phyloP scores from a whole-genome alignment of 352 stramenopile species.

The Bremia lactucae region DNA sequence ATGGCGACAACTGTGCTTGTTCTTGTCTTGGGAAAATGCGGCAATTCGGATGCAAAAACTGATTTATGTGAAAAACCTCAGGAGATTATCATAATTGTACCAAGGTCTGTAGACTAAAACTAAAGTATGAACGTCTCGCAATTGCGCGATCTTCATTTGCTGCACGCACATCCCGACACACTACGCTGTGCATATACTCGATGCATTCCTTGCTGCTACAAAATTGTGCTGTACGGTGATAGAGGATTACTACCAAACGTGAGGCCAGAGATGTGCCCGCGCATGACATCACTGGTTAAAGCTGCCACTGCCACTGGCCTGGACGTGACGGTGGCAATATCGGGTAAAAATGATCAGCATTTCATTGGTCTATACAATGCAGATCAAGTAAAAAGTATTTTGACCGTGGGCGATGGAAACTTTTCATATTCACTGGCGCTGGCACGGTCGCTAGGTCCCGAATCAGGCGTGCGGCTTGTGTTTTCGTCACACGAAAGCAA shows the following conservation, averaged over 20 bases:
- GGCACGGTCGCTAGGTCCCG: slow-evolving; percentile 36
- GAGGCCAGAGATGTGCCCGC: slow-evolving; percentile 63
- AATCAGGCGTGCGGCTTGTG: slow-evolving; percentile 44
- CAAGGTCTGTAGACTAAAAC: no score
- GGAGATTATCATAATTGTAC: no score
- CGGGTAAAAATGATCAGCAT: slow-evolving; percentile 1
- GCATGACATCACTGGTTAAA: slow-evolving; percentile 20
- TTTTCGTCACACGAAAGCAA: slow-evolving; percentile 89
- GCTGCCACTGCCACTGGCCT: slow-evolving; percentile 1
- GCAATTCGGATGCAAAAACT: slow-evolving; percentile 4
- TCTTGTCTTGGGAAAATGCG: not conserved
- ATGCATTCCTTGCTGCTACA: slow-evolving; percentile 84
- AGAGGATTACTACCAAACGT: slow-evolving; percentile 56
- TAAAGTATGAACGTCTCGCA: slow-evolving; percentile 6
- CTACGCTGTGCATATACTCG: slow-evolving; percentile 53
- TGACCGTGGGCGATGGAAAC: slow-evolving; percentile 94
- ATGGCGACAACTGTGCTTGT: slow-evolving; percentile 42
- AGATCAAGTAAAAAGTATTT: slow-evolving; percentile 33
- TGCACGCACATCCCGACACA: slow-evolving; percentile 58
- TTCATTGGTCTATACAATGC: slow-evolving; percentile 53
- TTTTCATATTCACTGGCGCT: slow-evolving; percentile 92
- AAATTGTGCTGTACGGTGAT: slow-evolving; percentile 60
- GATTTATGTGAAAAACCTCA: slow-evolving; percentile 16
- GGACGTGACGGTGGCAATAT: not conserved
- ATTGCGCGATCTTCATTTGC: slow-evolving; percentile 39